phyloP scores from a whole-genome alignment of 2,329 filamentous ascomycete species.

The Cladorrhinum sp. region DNA sequence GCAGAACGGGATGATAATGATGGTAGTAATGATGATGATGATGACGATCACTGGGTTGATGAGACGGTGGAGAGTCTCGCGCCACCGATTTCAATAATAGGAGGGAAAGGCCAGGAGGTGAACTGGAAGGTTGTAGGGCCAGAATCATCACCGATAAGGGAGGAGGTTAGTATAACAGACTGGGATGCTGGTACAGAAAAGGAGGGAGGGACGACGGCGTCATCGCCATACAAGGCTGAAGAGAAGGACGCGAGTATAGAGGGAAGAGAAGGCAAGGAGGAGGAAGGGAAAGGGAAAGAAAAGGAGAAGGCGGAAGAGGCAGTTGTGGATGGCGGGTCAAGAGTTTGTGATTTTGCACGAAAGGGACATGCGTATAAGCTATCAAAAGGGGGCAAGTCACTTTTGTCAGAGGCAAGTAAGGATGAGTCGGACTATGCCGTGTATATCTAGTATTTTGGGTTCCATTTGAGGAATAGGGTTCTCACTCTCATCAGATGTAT shows the following conservation, averaged over 20 bases:
- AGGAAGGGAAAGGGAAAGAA: background rate
- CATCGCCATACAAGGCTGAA: background rate
- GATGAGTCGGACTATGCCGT: constrained; percentile 20
- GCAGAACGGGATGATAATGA: background rate
- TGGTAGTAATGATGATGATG: too few species aligned
- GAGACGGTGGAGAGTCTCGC: constrained; percentile 20
- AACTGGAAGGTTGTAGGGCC: constrained; percentile 20
- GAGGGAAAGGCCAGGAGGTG: background rate
- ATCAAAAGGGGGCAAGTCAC: constrained; percentile 9
- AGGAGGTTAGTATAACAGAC: constrained; percentile 7
- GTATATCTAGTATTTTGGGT: constrained; percentile 15
- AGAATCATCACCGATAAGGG: background rate
- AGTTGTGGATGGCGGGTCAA: too few species aligned
- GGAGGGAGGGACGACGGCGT: background rate
- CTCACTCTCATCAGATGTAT: background rate
- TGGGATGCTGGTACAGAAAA: constrained; percentile 6
- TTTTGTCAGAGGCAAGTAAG: constrained; percentile 16
- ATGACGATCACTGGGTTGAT: constrained; percentile 17
- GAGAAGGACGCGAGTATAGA: background rate
- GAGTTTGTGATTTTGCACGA: background rate
- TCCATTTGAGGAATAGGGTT: background rate
- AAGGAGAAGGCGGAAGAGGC: background rate
- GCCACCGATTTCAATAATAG: constrained; percentile 3
- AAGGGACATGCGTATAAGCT: background rate
- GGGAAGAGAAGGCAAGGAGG: background rate